phyloP scores from a whole-genome alignment of 352 stramenopile species.

The Sclerospora graminicola region DNA sequence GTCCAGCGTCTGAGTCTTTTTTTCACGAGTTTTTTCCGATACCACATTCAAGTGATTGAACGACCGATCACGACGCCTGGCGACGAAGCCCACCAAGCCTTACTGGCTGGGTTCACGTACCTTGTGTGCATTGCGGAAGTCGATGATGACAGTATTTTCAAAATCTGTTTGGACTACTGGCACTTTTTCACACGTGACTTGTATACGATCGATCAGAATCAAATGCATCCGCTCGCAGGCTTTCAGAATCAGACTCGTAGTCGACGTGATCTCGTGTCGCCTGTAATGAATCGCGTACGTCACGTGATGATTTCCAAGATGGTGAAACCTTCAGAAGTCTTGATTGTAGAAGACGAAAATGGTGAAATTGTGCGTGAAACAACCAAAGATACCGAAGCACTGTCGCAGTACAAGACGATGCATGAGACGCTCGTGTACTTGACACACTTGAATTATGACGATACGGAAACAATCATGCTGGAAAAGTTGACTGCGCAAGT shows the following conservation, averaged over 20 bases:
- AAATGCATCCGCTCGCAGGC: slow-evolving; percentile 47
- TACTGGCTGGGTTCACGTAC: slow-evolving; percentile 91
- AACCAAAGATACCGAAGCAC: slow-evolving; percentile 98
- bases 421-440: slow-evolving; percentile 98
- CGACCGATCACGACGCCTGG: too few species aligned
- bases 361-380: slow-evolving; percentile 94
- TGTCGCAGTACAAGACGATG: slow-evolving; percentile 99
- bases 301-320: slow-evolving; percentile 99
- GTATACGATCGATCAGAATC: slow-evolving; percentile 88
- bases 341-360: slow-evolving; percentile 99
- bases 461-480: slow-evolving; percentile 99
- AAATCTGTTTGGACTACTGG: slow-evolving; percentile 99
- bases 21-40: too few species aligned
- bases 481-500: slow-evolving; percentile 93
- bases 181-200: slow-evolving; percentile 94
- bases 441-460: slow-evolving; percentile 98
- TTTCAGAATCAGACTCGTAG: slow-evolving; percentile 44
- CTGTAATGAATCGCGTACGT: slow-evolving; percentile 91
- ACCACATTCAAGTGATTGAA: too few species aligned
- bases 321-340: slow-evolving; percentile 99
- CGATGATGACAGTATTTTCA: slow-evolving; percentile 94
- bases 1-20: too few species aligned
- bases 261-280: slow-evolving; percentile 58
- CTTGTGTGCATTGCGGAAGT: slow-evolving; percentile 88
- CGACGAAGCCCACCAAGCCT: slow-evolving; percentile 79